Conservation (phyloP, 805 yeast species). For the Zygoascus biomembranicola region DNA sequence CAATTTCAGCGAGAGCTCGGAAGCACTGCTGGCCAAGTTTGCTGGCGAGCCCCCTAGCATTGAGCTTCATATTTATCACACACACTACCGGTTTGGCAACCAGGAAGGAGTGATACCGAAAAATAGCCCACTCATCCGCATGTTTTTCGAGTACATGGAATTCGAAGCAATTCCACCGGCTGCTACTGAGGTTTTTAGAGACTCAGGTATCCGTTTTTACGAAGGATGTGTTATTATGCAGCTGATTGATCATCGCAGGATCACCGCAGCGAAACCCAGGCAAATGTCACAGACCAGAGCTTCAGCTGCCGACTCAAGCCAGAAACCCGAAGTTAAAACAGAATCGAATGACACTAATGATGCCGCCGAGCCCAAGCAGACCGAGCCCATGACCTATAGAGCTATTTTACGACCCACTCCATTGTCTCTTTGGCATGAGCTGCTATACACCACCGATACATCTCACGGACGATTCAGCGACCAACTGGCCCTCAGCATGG, state of each 20-base stretch:
- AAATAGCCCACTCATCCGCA: slow-evolving; percentile 61
- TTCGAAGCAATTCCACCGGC: slow-evolving; percentile 82
- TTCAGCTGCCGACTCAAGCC: slow-evolving; percentile 1
- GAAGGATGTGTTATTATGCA: slow-evolving; percentile 86
- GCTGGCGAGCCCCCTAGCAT: slow-evolving; percentile 71
- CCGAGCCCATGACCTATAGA: slow-evolving; percentile 65
- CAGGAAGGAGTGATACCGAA: slow-evolving; percentile 84
- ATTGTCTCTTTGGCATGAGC: slow-evolving; percentile 72
- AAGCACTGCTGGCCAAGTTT: slow-evolving; percentile 67
- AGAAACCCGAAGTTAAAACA: neutral
- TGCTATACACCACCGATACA: slow-evolving; percentile 77
- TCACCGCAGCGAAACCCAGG: slow-evolving; percentile 5
- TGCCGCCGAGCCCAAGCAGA: slow-evolving; percentile 6
- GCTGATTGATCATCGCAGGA: slow-evolving; percentile 75
- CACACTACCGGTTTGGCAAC: slow-evolving; percentile 84
- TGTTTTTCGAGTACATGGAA: slow-evolving; percentile 71
- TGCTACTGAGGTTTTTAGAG: slow-evolving; percentile 80
- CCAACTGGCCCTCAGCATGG: slow-evolving; percentile 68
- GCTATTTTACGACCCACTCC: slow-evolving; percentile 76
- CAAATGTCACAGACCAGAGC: neutral
- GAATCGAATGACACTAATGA: neutral
- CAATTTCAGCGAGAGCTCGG: slow-evolving; percentile 52
- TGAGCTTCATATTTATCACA: slow-evolving; percentile 84
- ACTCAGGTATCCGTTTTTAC: slow-evolving; percentile 73
- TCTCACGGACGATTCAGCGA: slow-evolving; percentile 63